Conservation (phyloP, 2,329 filamentous ascomycete species). For the Arthrobotrys conoides region DNA sequence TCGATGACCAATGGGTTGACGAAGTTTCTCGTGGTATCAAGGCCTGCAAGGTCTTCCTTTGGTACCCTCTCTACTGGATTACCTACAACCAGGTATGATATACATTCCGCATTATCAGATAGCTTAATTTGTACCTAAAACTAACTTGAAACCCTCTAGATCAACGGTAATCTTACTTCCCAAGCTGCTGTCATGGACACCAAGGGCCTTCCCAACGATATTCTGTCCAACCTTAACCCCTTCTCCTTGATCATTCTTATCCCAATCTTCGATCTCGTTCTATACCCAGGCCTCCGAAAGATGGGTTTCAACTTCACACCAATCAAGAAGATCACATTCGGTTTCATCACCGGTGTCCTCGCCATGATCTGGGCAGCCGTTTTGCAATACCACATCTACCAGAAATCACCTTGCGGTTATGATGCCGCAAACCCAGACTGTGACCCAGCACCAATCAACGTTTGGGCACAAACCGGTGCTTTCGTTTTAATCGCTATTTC, state of each 20-base stretch:
- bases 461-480: conserved; percentile 72
- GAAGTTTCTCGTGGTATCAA: conserved; percentile 63
- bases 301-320: conserved; percentile 78
- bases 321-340: conserved; percentile 80
- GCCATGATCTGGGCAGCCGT: conserved; percentile 75
- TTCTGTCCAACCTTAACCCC: conserved; percentile 82
- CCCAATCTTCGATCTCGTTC: conserved; percentile 76
- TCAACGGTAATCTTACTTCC: conserved; percentile 74
- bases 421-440: conserved; percentile 63
- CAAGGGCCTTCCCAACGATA: conserved; percentile 81
- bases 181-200: conserved; percentile 73
- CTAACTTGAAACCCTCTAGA: conserved; percentile 73
- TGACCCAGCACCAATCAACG: conserved; percentile 74
- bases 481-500: conserved; percentile 72
- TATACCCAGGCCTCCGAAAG: conserved; percentile 79
- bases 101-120: background rate
- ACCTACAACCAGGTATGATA: conserved; percentile 75
- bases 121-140: conserved; percentile 61
- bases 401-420: conserved; percentile 66
- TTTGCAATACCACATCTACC: conserved; percentile 70
- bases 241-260: conserved; percentile 82
- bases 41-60: conserved; percentile 64
- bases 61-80: conserved; percentile 67
- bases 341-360: conserved; percentile 76
- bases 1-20: conserved; percentile 63